Evolutionary conservation across 495 filamentous ascomycete species (phyloP), one percentile per base, ranked within the genome.

Genomic region (Annulohypoxylon moriforme): DNA sequence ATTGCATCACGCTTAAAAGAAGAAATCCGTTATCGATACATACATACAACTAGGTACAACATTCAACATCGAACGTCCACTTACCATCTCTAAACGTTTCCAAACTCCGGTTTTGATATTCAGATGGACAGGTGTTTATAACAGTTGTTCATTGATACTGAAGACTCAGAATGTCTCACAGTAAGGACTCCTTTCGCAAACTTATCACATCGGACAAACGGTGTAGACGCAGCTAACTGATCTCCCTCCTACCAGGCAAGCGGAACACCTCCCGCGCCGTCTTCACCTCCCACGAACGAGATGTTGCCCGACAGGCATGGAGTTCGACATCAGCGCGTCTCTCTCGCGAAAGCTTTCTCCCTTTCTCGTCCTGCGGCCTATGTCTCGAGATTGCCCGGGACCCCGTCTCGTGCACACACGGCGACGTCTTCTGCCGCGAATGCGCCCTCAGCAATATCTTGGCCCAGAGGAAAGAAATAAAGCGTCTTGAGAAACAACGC

Each of bases 381-480:
- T 99, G 96, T 70, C 89, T 98, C 1, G 90, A 94, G 73, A 89
- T 93, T 4, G 91, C 94, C 20, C 89, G 90, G 16, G 85, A 92
- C 29, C 96, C 96, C 0, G 94, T 98, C 13, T 86, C 86, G 0
- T 90, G 88, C 73, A 65, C 79, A 13, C 88, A 92, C 67, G 96
- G 95, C 55, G 94, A 98, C 77, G 86, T 99, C n/a, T 98, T 98
- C 82, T 99, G 96, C 76, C 88, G 94, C 64, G 96, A 99, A 79
- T 99, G 96, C 81, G 94, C 94, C 9, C 89, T 98, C 27, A 92
- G 82, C 74, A 97, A 98, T 76, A 89, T 99, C 44, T 85, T 99
- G 0, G 87, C 93, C 5, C 96, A 99, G 80, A 88, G 93, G 68
- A 92, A 96, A 80, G 96, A 98, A 78, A 97, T 98, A 73, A 96